A percentile compares a stretch with the other conserved stretches of the same genome.
These are phyloP conservation scores for Chaetomium fimeti DNA, from an alignment of 495 filamentous ascomycete genomes.

Conservation along the genomic window DNA sequence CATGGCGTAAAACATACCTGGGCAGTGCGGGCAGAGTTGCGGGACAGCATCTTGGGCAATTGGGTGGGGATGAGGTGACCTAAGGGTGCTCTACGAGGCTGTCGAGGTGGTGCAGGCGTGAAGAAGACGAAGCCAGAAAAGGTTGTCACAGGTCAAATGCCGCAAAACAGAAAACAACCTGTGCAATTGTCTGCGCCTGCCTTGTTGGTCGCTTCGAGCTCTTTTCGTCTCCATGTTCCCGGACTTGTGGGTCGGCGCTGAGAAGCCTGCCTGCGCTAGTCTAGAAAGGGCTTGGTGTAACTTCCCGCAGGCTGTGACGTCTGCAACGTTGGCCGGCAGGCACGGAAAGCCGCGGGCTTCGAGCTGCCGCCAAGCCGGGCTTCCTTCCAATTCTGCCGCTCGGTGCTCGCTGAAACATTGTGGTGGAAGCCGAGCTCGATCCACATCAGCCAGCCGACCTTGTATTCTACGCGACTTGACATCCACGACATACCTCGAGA, in stretches of 20 bases:
- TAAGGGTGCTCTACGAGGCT: neutral
- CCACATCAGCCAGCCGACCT: too few relatives aligned
- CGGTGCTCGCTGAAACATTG: neutral
- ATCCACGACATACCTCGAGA: too few relatives aligned
- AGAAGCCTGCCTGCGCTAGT: constrained; percentile 20
- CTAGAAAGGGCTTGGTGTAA: constrained; percentile 12
- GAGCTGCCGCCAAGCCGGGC: neutral
- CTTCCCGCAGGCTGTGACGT: constrained; percentile 25
- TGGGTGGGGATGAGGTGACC: constrained; percentile 15
- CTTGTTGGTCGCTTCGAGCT: constrained; percentile 31
- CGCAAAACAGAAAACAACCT: constrained; percentile 32
- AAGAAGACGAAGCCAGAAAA: constrained; percentile 21
- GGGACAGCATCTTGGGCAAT: constrained; percentile 57
- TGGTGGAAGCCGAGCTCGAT: too few relatives aligned
- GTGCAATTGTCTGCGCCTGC: constrained; percentile 18
- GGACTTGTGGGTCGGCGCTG: constrained; percentile 18
- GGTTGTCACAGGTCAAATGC: constrained; percentile 33
- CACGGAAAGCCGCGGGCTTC: constrained; percentile 17
- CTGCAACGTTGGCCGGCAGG: constrained; percentile 7
- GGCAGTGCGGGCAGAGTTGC: constrained; percentile 53
- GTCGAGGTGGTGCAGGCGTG: constrained; percentile 13
- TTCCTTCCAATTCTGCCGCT: neutral
- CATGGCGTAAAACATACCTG: constrained; percentile 39
- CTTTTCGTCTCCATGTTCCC: constrained; percentile 32
- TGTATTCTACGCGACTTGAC: too few relatives aligned